These are phyloP conservation scores for Eudorina sp. DNA, from an alignment of 139 green algal genomes.

Conservation along the genomic window DNA sequence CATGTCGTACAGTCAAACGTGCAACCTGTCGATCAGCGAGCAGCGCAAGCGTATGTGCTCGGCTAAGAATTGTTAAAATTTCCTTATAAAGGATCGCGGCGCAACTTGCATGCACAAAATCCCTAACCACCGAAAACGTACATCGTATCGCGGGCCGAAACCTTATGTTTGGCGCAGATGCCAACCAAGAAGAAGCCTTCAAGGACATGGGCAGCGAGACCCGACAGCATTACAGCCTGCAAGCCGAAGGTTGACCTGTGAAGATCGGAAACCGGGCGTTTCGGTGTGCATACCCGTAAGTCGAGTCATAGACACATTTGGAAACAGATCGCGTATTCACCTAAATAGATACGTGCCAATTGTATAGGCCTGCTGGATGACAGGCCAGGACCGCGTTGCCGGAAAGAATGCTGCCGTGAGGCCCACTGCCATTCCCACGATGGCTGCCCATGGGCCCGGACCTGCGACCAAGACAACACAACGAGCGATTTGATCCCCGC, in stretches of 20 bases:
- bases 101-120: too few relatives aligned
- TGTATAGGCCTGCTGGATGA: background rate
- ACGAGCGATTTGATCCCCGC: background rate
- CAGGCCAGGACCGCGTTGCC: background rate
- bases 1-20: too few relatives aligned
- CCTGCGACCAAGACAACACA: background rate
- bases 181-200: background rate
- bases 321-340: background rate
- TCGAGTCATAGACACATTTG: too few relatives aligned
- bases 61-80: too few relatives aligned
- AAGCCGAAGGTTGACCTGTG: slow-evolving; percentile 10
- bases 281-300: too few relatives aligned
- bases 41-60: too few relatives aligned
- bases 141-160: background rate
- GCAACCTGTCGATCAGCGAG: too few relatives aligned
- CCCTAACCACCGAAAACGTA: too few relatives aligned
- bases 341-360: background rate
- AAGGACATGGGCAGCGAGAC: background rate
- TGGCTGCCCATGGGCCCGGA: background rate
- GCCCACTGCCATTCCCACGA: background rate
- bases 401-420: background rate
- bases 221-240: background rate
- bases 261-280: too few relatives aligned
- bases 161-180: slow-evolving; percentile 15
- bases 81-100: too few relatives aligned